phyloP scores from a whole-genome alignment of 2,329 filamentous ascomycete genomes.

The Aspergillus sp. region DNA sequence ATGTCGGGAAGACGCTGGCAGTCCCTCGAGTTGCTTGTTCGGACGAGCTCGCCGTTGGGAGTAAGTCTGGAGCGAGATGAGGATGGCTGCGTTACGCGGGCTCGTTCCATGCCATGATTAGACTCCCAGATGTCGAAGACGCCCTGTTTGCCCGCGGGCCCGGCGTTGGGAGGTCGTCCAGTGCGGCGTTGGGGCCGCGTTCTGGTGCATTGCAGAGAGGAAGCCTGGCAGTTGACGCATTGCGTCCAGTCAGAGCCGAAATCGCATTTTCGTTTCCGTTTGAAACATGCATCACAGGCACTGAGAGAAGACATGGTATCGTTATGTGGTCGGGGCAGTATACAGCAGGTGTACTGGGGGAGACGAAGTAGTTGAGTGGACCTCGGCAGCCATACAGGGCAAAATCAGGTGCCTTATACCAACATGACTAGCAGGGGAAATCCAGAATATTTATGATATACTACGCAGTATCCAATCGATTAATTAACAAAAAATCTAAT shows the following conservation, averaged over 20 bases:
- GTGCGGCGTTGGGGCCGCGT: not conserved
- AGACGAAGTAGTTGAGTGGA: no score
- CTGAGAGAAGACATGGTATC: constrained; percentile 1
- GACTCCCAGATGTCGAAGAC: constrained; percentile 1
- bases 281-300: constrained; percentile 2
- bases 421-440: no score
- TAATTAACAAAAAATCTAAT: no score
- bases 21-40: not conserved
- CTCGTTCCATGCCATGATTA: not conserved
- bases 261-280: constrained; percentile 1
- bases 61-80: not conserved
- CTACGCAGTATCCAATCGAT: no score
- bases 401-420: no score
- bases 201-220: constrained; percentile 1
- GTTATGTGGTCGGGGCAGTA: no score
- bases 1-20: not conserved
- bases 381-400: no score
- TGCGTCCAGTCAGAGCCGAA: not conserved
- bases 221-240: constrained; percentile 1
- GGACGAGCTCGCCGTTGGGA: not conserved
- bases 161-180: constrained; percentile 1
- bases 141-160: not conserved
- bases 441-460: no score
- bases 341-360: no score
- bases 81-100: not conserved